Percentiles rank a stretch among this genome's conserved stretches.
phyloP scores from a whole-genome alignment of 2,329 filamentous ascomycete genomes.

The Diaporthe citrichinensis region DNA sequence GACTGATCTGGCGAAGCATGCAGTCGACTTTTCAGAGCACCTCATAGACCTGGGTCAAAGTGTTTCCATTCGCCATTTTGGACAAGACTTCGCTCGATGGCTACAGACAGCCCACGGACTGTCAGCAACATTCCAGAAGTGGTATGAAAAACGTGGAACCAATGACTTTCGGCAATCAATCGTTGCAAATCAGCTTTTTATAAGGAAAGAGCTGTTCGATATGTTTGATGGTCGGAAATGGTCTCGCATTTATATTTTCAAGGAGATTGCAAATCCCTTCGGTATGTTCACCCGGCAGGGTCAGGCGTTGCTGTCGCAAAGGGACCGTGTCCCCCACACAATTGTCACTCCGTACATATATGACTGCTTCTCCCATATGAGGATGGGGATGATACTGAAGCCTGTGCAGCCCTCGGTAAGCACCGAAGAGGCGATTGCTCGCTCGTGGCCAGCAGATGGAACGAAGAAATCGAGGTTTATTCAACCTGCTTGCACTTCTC shows the following conservation, averaged over 20 bases:
- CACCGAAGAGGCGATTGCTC: slow-evolving; percentile 44
- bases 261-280: slow-evolving; percentile 56
- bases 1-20: slow-evolving; percentile 78
- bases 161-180: slow-evolving; percentile 76
- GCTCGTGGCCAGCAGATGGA: slow-evolving; percentile 31
- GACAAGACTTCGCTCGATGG: slow-evolving; percentile 70
- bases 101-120: slow-evolving; percentile 59
- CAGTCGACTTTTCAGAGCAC: slow-evolving; percentile 74
- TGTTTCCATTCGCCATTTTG: slow-evolving; percentile 71
- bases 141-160: slow-evolving; percentile 64
- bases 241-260: slow-evolving; percentile 64
- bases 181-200: slow-evolving; percentile 71
- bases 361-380: slow-evolving; percentile 74
- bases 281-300: slow-evolving; percentile 28
- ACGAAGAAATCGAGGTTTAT: not conserved
- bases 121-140: slow-evolving; percentile 61
- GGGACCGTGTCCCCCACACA: slow-evolving; percentile 57
- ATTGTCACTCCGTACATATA: slow-evolving; percentile 80
- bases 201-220: slow-evolving; percentile 75
- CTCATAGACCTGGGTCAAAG: slow-evolving; percentile 48
- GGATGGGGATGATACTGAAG: slow-evolving; percentile 68
- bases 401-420: slow-evolving; percentile 47
- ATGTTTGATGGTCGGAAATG: slow-evolving; percentile 54
- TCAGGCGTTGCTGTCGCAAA: not conserved
- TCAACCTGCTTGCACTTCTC: not conserved